phyloP scores from a whole-genome alignment of 2,329 filamentous ascomycete genomes.

The Fusarium brevicatenulatum region DNA sequence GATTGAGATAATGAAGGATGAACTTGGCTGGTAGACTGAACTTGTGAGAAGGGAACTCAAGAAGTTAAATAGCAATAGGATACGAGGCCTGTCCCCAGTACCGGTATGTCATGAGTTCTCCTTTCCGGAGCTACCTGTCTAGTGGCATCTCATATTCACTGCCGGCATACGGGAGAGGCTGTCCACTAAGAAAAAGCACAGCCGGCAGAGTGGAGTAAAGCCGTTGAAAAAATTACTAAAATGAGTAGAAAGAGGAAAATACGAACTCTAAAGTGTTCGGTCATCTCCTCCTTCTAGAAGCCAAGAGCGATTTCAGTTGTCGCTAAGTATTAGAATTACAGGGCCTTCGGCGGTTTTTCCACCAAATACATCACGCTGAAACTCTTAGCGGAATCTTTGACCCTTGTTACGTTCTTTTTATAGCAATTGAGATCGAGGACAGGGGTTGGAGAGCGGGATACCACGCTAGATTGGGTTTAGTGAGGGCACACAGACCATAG shows the following conservation, averaged over 20 bases:
- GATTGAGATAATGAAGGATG: not conserved
- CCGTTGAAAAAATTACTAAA: not conserved
- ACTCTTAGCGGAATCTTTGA: not conserved
- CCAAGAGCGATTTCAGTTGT: not conserved
- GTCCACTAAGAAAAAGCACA: not conserved
- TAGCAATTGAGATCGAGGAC: not conserved
- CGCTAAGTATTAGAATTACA: not conserved
- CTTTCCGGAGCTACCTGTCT: not conserved
- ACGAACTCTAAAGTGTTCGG: not conserved
- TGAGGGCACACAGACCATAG: not conserved
- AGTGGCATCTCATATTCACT: not conserved
- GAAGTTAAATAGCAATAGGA: too few species aligned
- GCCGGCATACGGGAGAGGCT: not conserved
- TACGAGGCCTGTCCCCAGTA: not conserved
- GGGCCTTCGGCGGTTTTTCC: not conserved
- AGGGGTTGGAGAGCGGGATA: not conserved
- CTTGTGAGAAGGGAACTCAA: not conserved
- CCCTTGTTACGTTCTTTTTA: not conserved
- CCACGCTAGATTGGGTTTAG: not conserved
- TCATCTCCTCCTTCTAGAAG: not conserved
- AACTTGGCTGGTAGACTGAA: not conserved
- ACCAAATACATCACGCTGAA: conserved; percentile 1
- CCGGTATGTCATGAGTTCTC: not conserved
- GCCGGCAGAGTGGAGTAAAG: not conserved
- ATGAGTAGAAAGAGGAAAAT: not conserved